These are phyloP conservation scores for Pythium volutum DNA, from an alignment of 352 stramenopile genomes.

Conservation along the genomic window DNA sequence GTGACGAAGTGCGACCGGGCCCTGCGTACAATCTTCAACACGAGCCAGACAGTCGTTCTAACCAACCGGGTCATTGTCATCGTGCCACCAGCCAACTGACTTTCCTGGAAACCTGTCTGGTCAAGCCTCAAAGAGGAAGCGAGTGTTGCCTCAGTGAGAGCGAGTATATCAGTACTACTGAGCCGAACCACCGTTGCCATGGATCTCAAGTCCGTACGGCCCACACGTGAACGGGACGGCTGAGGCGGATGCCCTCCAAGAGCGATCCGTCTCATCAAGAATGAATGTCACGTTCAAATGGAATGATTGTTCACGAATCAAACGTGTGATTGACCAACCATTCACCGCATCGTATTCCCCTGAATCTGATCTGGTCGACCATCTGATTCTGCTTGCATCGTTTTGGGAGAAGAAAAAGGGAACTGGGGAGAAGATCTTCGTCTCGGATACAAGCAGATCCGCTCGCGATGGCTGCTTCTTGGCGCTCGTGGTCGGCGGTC, in stretches of 20 bases:
- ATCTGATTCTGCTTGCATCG: background rate
- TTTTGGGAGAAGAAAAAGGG: background rate
- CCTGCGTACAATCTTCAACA: constrained; percentile 12
- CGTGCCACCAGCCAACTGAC: too few species aligned
- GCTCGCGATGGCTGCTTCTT: background rate
- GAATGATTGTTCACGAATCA: background rate
- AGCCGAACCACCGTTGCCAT: too few species aligned
- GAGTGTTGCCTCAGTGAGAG: background rate
- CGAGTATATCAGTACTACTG: background rate
- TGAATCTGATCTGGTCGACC: background rate
- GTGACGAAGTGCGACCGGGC: constrained; percentile 13
- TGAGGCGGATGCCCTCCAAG: too few species aligned
- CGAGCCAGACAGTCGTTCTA: constrained; percentile 15
- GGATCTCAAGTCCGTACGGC: too few species aligned
- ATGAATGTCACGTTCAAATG: background rate
- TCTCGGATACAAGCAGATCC: background rate
- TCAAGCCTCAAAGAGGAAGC: background rate
- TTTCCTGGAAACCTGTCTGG: too few species aligned
- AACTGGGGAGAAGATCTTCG: background rate
- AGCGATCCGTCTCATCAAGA: background rate
- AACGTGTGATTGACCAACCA: too few species aligned
- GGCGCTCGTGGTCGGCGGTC: background rate
- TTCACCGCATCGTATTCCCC: too few species aligned
- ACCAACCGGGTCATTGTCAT: too few species aligned
- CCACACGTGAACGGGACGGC: too few species aligned